A percentile compares a stretch with the other conserved stretches of the same genome.
Evolutionary conservation across 1,284 basidiomycete species (phyloP).

Genomic region (Meira miltonrushii): DNA sequence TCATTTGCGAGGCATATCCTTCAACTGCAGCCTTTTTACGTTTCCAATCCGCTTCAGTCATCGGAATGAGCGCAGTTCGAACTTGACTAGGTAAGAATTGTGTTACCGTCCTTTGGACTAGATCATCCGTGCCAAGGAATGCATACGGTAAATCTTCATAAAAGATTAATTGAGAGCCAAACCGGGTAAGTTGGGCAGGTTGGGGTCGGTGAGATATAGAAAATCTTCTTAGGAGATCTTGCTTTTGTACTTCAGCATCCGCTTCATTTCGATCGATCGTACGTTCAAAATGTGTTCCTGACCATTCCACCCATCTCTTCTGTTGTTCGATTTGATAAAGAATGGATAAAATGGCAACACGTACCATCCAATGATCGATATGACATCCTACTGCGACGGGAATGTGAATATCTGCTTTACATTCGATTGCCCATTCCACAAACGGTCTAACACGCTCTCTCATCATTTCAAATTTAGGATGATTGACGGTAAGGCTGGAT

Average conservation of each 20-base stretch:
- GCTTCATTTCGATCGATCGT: no score
- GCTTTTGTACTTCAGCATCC: no score
- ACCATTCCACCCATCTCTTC: neutral
- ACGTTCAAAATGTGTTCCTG: neutral
- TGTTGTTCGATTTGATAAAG: neutral
- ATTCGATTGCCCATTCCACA: slow-evolving; percentile 7
- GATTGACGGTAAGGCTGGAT: neutral
- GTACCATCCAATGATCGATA: slow-evolving; percentile 9
- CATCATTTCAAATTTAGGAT: neutral
- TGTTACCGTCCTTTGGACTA: slow-evolving; percentile 2
- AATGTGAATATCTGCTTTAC: slow-evolving; percentile 7
- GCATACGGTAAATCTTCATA: slow-evolving; percentile 11
- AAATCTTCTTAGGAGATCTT: no score
- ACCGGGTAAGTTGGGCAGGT: no score
- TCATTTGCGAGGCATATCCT: slow-evolving; percentile 7
- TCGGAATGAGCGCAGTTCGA: neutral
- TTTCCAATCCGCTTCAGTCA: neutral
- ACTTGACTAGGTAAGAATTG: neutral
- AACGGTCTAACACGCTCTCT: neutral
- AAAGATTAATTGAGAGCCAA: neutral
- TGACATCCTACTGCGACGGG: slow-evolving; percentile 7
- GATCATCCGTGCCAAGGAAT: neutral
- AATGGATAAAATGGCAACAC: slow-evolving; percentile 1
- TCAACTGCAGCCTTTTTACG: slow-evolving; percentile 2
- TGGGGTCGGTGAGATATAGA: no score